Evolutionary conservation across 2,329 filamentous ascomycete species (phyloP).

Genomic region (Byssothecium circinans): DNA sequence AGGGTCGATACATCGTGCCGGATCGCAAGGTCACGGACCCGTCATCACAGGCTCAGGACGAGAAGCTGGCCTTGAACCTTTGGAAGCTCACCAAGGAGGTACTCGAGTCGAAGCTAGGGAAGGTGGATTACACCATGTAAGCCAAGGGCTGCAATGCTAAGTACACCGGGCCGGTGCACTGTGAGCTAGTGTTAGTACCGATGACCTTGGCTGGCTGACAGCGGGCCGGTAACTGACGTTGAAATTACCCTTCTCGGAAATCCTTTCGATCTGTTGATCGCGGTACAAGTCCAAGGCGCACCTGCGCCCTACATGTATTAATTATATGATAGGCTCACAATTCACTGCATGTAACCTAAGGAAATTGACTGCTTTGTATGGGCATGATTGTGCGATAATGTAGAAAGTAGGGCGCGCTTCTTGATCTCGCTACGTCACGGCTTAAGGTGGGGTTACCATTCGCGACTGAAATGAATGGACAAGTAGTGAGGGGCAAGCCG

Average conservation of each 20-base stretch:
- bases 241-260: conserved; percentile 2
- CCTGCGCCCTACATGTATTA: neutral
- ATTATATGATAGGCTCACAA: too few species aligned
- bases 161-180: neutral
- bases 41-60: conserved; percentile 48
- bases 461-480: neutral
- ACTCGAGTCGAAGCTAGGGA: conserved; percentile 46
- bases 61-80: conserved; percentile 47
- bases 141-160: conserved; percentile 1
- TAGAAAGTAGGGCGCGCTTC: conserved; percentile 19
- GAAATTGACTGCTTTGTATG: too few species aligned
- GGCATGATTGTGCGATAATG: neutral
- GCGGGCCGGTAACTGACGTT: neutral
- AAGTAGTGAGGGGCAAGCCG: neutral
- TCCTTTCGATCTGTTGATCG: neutral
- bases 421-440: conserved; percentile 14
- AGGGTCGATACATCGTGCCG: conserved; percentile 53
- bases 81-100: conserved; percentile 52
- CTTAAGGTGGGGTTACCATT: neutral
- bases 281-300: conserved; percentile 7
- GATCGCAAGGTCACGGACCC: conserved; percentile 52
- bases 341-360: too few species aligned
- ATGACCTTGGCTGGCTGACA: neutral
- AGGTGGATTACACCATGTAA: conserved; percentile 34
- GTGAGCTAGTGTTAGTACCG: conserved; percentile 1